These are phyloP conservation scores for Backusella sp. DNA, from an alignment of 192 early-diverging fungal genomes.

Conservation along the genomic window DNA sequence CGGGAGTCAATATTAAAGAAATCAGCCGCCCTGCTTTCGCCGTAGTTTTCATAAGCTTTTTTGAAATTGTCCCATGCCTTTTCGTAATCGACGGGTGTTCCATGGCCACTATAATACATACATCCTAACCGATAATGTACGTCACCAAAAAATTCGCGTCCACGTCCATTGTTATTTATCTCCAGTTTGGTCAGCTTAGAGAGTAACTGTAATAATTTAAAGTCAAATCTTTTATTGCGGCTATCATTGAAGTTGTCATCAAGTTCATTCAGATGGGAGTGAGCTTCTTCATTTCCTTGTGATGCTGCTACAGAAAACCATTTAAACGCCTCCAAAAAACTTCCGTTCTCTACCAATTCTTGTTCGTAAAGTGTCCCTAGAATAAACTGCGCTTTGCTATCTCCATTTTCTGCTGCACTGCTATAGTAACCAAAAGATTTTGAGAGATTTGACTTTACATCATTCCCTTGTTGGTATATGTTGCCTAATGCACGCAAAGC, in stretches of 20 bases:
- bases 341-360: not conserved
- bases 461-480: not conserved
- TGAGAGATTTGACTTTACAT: not conserved
- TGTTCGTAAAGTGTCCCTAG: not conserved
- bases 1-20: not conserved
- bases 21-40: not conserved
- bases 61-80: not conserved
- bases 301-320: not conserved
- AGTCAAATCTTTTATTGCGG: slow-evolving; percentile 7
- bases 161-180: not conserved
- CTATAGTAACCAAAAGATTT: not conserved
- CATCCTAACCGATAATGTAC: not conserved
- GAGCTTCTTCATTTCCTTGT: not conserved
- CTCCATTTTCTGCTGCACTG: not conserved
- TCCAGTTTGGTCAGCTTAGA: not conserved
- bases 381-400: not conserved
- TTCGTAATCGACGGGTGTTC: not conserved
- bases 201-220: not conserved
- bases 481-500: not conserved
- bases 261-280: not conserved
- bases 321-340: not conserved
- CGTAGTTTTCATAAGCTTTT: not conserved
- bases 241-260: not conserved
- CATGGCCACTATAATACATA: not conserved
- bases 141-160: not conserved